Conservation (phyloP, 2,329 filamentous ascomycete species). For the Paraphaeosphaeria sporulosa region DNA sequence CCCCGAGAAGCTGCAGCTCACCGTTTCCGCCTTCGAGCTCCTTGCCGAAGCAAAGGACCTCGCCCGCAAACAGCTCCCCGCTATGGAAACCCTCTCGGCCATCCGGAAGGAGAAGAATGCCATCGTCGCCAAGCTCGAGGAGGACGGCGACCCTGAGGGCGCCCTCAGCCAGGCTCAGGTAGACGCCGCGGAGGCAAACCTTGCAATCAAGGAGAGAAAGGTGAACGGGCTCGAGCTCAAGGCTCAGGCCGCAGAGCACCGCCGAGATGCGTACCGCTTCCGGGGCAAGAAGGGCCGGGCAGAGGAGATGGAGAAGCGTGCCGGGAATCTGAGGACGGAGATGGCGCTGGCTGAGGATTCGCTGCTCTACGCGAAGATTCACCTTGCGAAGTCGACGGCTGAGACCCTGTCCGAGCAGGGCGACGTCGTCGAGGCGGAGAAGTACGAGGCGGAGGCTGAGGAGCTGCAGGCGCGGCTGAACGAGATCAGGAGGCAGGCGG, state of each 20-base stretch:
- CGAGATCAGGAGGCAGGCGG: neutral
- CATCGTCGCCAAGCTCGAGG: neutral
- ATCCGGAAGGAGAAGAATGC: slow-evolving; percentile 2
- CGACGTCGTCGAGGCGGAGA: neutral
- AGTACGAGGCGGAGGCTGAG: slow-evolving; percentile 1
- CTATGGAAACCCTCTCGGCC: slow-evolving; percentile 1
- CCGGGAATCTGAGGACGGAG: slow-evolving; percentile 16
- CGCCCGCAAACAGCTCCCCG: slow-evolving; percentile 29
- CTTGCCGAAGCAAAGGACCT: slow-evolving; percentile 40
- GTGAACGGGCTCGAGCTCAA: slow-evolving; percentile 9
- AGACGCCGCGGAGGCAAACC: slow-evolving; percentile 1
- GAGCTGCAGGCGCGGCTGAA: slow-evolving; percentile 3
- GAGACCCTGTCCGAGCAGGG: neutral
- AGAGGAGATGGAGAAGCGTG: slow-evolving; percentile 3
- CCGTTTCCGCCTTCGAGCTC: slow-evolving; percentile 36
- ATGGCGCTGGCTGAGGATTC: slow-evolving; percentile 5
- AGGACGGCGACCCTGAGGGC: neutral
- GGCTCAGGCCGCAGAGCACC: slow-evolving; percentile 20
- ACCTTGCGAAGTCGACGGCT: slow-evolving; percentile 4
- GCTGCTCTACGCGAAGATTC: slow-evolving; percentile 7
- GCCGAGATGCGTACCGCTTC: slow-evolving; percentile 16
- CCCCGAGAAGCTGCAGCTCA: slow-evolving; percentile 27
- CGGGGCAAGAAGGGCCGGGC: slow-evolving; percentile 13
- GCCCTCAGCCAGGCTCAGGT: neutral
- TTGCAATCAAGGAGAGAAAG: slow-evolving; percentile 4